Percentiles rank a stretch among this genome's conserved stretches.
Conservation (phyloP, 2,329 filamentous ascomycete genomes). For the Trichoderma brevicompactum region DNA sequence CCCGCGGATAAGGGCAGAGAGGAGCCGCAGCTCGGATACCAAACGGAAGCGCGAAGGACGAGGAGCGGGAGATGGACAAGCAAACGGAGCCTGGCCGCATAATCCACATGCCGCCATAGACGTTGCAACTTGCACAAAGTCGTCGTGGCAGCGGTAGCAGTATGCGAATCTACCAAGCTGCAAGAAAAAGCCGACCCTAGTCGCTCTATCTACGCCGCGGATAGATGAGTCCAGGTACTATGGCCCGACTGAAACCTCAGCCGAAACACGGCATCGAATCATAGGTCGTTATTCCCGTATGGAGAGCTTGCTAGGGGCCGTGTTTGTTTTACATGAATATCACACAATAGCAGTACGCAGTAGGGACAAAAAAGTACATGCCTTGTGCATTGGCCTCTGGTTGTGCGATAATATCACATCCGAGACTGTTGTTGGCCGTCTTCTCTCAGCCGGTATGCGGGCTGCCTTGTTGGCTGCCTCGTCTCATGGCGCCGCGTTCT, state of each 20-base stretch:
- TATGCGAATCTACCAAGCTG: not conserved
- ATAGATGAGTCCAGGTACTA: constrained; percentile 2
- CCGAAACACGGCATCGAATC: constrained; percentile 7
- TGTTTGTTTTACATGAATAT: not conserved
- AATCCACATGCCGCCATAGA: not conserved
- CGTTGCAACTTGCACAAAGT: not conserved
- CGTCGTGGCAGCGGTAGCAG: not conserved
- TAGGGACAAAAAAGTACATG: too few species aligned
- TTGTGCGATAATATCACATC: too few species aligned
- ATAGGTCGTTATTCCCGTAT: not conserved
- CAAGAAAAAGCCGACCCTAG: not conserved
- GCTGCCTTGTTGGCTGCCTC: not conserved
- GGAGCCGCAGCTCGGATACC: not conserved
- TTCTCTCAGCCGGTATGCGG: not conserved
- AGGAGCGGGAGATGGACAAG: not conserved
- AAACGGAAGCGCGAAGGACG: not conserved
- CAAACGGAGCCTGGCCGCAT: not conserved
- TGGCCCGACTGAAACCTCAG: constrained; percentile 18
- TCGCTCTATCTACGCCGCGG: not conserved
- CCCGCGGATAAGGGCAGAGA: constrained; percentile 14
- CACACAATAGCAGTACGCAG: not conserved
- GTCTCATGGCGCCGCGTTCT: too few species aligned
- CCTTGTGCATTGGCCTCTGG: not conserved
- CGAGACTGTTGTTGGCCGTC: not conserved
- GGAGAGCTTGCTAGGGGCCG: not conserved